These are phyloP conservation scores for Colletotrichum higginsianum DNA, from an alignment of 2,329 filamentous ascomycete genomes.

Conservation along the genomic window DNA sequence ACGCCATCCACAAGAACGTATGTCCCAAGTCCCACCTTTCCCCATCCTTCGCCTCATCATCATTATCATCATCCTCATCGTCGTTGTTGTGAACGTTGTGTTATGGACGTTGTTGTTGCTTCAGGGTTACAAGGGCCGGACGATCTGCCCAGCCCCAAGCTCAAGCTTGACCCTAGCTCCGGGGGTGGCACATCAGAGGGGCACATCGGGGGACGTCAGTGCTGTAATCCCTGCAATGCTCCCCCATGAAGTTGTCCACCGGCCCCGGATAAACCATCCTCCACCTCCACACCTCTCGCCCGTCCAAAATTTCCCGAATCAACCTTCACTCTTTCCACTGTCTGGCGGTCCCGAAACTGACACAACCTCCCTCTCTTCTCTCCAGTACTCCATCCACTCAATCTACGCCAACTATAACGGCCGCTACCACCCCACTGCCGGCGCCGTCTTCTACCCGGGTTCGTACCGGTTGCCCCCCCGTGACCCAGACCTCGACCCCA, in stretches of 20 bases:
- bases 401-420: constrained; percentile 1
- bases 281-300: constrained; percentile 3
- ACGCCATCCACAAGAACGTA: neutral
- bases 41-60: too few relatives aligned
- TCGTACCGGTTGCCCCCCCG: neutral
- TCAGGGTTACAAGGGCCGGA: neutral
- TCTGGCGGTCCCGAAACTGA: neutral
- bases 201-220: neutral
- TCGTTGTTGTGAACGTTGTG: neutral
- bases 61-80: neutral
- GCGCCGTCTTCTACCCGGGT: neutral
- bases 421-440: constrained; percentile 1
- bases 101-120: neutral
- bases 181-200: too few relatives aligned
- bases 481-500: neutral
- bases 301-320: constrained; percentile 23
- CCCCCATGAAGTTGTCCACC: neutral
- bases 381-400: constrained; percentile 6
- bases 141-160: neutral
- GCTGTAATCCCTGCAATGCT: constrained; percentile 2
- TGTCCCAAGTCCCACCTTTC: neutral
- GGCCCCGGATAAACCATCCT: constrained; percentile 22
- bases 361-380: neutral
- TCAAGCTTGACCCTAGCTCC: neutral
- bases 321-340: neutral